Evolutionary conservation across 805 yeast species (phyloP), one percentile per base, ranked within the genome.

Genomic region (Cyberlindnera nakhonratchasimensis): DNA sequence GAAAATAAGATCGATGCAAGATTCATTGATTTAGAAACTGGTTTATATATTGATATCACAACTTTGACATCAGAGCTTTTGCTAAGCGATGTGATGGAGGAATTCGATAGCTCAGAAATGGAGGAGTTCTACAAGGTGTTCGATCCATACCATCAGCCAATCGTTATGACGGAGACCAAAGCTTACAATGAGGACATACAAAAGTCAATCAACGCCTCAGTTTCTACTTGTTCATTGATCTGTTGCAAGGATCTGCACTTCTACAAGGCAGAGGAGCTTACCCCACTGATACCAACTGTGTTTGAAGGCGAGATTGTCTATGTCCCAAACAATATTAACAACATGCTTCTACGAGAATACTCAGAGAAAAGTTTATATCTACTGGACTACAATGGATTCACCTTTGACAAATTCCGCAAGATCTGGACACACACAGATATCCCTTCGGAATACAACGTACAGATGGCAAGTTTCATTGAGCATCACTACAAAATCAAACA

Each of bases 41-140:
- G 91, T 0, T 58, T 81, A 38, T 84, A 79, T 54, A 79, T 84
- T 40, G 93, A 84, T 59, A 77, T 84, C 30, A 84, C 93, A 0
- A 88, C 80, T 1, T 22, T 55, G 17, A 50, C 51, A 29, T 35
- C 52, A 29, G 35, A 52, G 45, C 10, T 39, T 32, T 20, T 48
- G 42, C 42, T 40, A 2, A 24, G 17, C 9, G 41, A 34, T 6
- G 12, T 34, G 2, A 14, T 43, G 26, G 34, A 34, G 6, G 18
- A 24, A 9, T 28, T 46, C 16, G 45, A 38, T 26, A 43, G 29
- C 3, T 24, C 35, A 31, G 52, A 40, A 8, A 33, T 34, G 8
- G 20, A 20, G 14, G 51, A 40, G 35, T 28, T 34, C 20, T 50
- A 39, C 37, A 48, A 45, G 23, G 40, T 46, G 16, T 39, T 40